Conservation (phyloP, 2,329 filamentous ascomycete genomes). For the Diplodia sapinea region DNA sequence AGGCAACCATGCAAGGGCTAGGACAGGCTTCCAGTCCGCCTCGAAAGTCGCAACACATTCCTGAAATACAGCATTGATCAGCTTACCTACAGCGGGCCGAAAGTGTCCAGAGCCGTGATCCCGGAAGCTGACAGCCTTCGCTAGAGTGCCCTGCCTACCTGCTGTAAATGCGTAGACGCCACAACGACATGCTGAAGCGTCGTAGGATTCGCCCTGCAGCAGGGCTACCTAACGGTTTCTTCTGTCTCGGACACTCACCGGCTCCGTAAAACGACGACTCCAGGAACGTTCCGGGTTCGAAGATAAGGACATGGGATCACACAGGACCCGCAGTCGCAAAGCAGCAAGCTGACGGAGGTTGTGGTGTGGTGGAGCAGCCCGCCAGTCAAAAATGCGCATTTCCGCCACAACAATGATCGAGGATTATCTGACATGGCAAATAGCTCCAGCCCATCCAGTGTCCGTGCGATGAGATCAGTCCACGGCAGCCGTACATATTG, state of each 20-base stretch:
- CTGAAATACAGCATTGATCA: conserved; percentile 21
- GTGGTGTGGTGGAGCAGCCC: conserved; percentile 6
- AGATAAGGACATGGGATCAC: conserved; percentile 20
- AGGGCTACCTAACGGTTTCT: conserved; percentile 20
- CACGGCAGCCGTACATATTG: conserved; percentile 1
- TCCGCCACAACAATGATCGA: conserved; percentile 10
- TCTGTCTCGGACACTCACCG: conserved; percentile 21
- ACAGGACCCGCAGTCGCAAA: conserved; percentile 20
- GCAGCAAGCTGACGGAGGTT: conserved; percentile 13
- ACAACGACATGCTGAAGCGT: conserved; percentile 2
- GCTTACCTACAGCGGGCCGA: conserved; percentile 27
- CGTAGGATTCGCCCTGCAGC: conserved; percentile 19
- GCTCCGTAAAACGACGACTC: not conserved
- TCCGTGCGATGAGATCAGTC: conserved; percentile 18
- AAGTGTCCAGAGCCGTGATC: conserved; percentile 18
- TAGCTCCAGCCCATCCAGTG: conserved; percentile 13
- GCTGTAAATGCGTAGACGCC: conserved; percentile 6
- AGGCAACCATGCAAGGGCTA: conserved; percentile 19
- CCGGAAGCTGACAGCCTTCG: conserved; percentile 23
- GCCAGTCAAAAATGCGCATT: not conserved
- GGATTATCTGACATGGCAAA: conserved; percentile 16
- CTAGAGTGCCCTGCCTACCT: conserved; percentile 19
- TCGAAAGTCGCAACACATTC: conserved; percentile 17
- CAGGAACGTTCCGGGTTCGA: not conserved
- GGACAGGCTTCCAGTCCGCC: conserved; percentile 8